phyloP scores from a whole-genome alignment of 495 filamentous ascomycete genomes.

The Immersiella caudata region DNA sequence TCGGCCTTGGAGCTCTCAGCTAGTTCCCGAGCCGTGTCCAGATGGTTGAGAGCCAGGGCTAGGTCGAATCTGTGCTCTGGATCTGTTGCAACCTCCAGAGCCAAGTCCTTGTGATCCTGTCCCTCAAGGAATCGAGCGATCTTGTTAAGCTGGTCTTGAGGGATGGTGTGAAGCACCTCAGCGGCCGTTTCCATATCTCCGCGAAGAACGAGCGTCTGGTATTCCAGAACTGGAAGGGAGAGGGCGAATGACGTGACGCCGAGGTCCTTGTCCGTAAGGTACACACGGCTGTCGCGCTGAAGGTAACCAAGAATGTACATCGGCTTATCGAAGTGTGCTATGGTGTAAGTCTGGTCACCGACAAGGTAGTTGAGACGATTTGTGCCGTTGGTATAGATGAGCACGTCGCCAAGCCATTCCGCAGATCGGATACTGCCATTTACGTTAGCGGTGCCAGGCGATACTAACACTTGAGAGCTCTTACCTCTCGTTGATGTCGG shows the following conservation, averaged over 20 bases:
- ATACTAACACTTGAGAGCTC: conserved; percentile 10
- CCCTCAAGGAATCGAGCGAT: conserved; percentile 98
- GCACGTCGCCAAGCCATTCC: conserved; percentile 97
- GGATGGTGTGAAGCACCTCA: conserved; percentile 80
- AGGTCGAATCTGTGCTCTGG: conserved; percentile 96
- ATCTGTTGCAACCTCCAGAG: conserved; percentile 94
- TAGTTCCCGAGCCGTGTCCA: conserved; percentile 83
- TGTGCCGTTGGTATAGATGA: conserved; percentile 96
- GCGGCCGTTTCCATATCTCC: conserved; percentile 92
- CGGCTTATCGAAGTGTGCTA: conserved; percentile 92
- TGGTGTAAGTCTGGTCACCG: conserved; percentile 97
- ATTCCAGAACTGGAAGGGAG: conserved; percentile 93
- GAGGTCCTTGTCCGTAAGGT: conserved; percentile 94
- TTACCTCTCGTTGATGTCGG: conserved; percentile 88
- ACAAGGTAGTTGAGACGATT: conserved; percentile 98
- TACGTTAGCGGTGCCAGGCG: conserved; percentile 25
- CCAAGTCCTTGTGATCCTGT: conserved; percentile 93
- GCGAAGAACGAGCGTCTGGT: conserved; percentile 93
- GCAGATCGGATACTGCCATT: conserved; percentile 77
- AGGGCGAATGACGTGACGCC: conserved; percentile 86
- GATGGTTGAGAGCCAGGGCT: conserved; percentile 77
- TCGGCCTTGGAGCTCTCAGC: conserved; percentile 81
- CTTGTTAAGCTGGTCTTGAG: conserved; percentile 91
- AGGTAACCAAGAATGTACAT: conserved; percentile 97
- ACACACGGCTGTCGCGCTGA: conserved; percentile 87